These are phyloP conservation scores for Meredithiella fracta DNA, from an alignment of 2,329 filamentous ascomycete species.

Conservation along the genomic window DNA sequence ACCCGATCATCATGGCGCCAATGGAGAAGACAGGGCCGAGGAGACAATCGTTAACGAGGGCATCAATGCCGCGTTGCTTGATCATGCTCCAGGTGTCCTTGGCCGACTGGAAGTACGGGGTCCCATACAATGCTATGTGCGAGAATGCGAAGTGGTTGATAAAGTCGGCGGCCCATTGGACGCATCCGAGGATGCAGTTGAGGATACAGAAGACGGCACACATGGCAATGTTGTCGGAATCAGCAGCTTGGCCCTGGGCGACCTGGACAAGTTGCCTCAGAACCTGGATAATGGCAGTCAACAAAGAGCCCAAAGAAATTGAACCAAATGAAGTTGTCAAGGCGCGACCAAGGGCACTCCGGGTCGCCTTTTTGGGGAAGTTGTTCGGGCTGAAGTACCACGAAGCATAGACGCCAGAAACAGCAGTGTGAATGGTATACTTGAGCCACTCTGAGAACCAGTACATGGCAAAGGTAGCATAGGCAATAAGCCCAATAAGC, in stretches of 20 bases:
- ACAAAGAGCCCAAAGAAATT: constrained; percentile 68
- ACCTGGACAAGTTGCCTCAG: constrained; percentile 67
- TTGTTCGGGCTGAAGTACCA: constrained; percentile 72
- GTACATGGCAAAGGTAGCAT: constrained; percentile 80
- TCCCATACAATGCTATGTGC: constrained; percentile 85
- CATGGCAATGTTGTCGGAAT: constrained; percentile 51
- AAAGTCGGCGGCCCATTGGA: constrained; percentile 78
- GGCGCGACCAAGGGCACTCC: constrained; percentile 65
- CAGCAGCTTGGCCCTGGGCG: constrained; percentile 45
- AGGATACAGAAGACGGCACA: constrained; percentile 56
- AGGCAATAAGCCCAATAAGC: constrained; percentile 71
- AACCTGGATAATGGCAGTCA: constrained; percentile 77
- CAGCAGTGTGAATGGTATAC: constrained; percentile 77
- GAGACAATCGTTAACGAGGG: constrained; percentile 75
- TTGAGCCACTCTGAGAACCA: constrained; percentile 92
- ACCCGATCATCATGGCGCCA: constrained; percentile 69
- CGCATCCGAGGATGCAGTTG: constrained; percentile 55
- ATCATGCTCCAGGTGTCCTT: constrained; percentile 88
- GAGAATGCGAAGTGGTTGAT: constrained; percentile 87
- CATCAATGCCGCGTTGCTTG: constrained; percentile 80
- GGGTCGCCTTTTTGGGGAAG: constrained; percentile 62
- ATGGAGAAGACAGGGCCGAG: constrained; percentile 59
- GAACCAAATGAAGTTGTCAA: constrained; percentile 87
- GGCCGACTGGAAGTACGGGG: constrained; percentile 68
- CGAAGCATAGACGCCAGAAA: constrained; percentile 75